Percentiles rank a stretch among this genome's conserved stretches.
Evolutionary conservation across 2,329 filamentous ascomycete genomes (phyloP).

Genomic region (Nemania sp.): DNA sequence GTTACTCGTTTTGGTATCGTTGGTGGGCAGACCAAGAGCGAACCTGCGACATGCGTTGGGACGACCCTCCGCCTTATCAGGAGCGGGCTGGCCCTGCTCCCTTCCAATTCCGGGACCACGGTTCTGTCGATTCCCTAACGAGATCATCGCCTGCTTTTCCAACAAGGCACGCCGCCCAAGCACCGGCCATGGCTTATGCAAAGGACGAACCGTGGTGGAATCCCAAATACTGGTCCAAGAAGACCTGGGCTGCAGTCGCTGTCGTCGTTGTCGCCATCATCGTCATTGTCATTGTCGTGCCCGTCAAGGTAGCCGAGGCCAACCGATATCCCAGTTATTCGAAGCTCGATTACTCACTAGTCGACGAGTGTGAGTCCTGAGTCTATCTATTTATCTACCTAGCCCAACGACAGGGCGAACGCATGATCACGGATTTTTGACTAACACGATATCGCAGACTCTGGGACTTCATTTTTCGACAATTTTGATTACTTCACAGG

Average conservation of each 20-base stretch:
- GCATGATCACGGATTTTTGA: neutral
- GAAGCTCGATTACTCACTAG: conserved; percentile 59
- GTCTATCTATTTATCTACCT: neutral
- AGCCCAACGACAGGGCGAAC: neutral
- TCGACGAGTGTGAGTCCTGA: conserved; percentile 61
- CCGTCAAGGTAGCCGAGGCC: conserved; percentile 57
- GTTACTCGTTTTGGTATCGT: neutral
- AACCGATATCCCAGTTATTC: conserved; percentile 63
- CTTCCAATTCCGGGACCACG: conserved; percentile 44
- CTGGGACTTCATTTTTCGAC: conserved; percentile 64
- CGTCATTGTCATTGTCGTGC: conserved; percentile 61
- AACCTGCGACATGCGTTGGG: conserved; percentile 44
- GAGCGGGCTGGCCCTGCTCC: conserved; percentile 41
- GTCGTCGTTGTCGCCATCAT: conserved; percentile 57
- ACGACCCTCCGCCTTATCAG: conserved; percentile 37
- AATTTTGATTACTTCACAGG: conserved; percentile 66
- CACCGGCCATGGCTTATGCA: conserved; percentile 42
- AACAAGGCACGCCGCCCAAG: conserved; percentile 29
- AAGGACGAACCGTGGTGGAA: conserved; percentile 57
- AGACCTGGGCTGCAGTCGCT: conserved; percentile 60
- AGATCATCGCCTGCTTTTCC: conserved; percentile 38
- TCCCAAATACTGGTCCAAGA: conserved; percentile 65
- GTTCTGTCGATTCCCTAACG: conserved; percentile 41
- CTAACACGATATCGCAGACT: conserved; percentile 53
- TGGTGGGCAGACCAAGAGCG: conserved; percentile 2